phyloP scores from a whole-genome alignment of 257 asterid genomes.

The Echites panduratus region DNA sequence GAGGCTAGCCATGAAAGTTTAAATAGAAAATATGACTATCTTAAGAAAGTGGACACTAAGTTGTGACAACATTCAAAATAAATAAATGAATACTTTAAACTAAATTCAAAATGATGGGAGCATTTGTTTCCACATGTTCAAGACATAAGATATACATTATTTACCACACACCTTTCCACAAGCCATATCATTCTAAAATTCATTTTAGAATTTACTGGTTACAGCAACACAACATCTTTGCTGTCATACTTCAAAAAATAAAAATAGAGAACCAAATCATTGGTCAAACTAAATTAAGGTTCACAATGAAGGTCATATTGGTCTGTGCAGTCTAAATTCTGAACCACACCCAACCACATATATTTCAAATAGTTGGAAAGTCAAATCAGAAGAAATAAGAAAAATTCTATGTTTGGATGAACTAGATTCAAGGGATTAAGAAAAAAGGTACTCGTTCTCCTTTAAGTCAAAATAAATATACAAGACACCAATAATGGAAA shows the following conservation, averaged over 20 bases:
- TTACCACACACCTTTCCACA: background rate
- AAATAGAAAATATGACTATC: background rate
- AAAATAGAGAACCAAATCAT: background rate
- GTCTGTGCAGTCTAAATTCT: background rate
- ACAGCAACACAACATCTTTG: background rate
- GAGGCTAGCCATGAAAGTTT: background rate
- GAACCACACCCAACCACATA: background rate
- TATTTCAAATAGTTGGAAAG: background rate
- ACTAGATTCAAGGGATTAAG: background rate
- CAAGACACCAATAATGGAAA: background rate
- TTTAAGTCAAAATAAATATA: background rate
- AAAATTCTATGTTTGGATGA: background rate
- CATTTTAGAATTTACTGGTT: background rate
- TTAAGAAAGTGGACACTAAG: background rate
- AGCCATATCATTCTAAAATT: background rate
- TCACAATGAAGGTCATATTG: background rate
- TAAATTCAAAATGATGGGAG: background rate
- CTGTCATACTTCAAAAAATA: background rate
- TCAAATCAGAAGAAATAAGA: background rate
- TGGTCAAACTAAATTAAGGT: background rate
- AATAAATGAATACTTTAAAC: background rate
- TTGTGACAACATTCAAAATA: background rate
- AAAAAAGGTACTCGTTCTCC: background rate
- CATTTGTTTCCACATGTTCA: background rate
- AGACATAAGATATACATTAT: background rate